Base-by-base conservation (phyloP, 768 basidiomycete genomes). In the Mycena crocata region DNA sequence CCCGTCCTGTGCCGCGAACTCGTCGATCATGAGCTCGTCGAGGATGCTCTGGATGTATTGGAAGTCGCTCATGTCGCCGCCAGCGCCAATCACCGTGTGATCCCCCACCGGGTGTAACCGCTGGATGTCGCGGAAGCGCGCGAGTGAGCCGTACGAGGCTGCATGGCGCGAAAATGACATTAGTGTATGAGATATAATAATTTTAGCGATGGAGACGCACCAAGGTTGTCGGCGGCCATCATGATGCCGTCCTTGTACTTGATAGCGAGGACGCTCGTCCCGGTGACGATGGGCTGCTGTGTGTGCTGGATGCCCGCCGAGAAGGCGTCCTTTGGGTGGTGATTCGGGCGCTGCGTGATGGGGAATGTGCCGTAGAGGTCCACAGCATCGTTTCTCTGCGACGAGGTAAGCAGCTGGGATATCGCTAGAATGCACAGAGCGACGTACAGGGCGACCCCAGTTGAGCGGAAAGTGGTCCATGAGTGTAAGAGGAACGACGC, bases 21-120 rank as follows among this genome's bases (percentile, higher is more conserved):
- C 96, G 37, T 92, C 88, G 68, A 90, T 83, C 45, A 91, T 86
- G 49, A 96, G 82, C 26, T 89, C 86, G 67, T 98, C 93, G 50
- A 99, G 88, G 49, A 91, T 73, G 51, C 82, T 84, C 75, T 98
- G 93, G 70, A 99, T 85, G 79, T 93, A 91, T 78, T 99, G 98
- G 81, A 95, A 99, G 82, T 99, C 98, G 73, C 93, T 93, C 91
- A 99, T 94, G 83, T 99, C 98, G 30, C 98, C 98, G 19, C 94
- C 90, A 3, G 93, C 97, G 24, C 94, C 98, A 72, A 99, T 84
- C 66, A 96, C 85, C 46, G 96, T 97, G 80, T 90, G 88, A 39
- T 86, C 81, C 10, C 96, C 96, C 35, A 98, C 90, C 5, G 92
- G 78, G 74, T 94, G 90, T 30, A 99, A 87, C 78, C 98, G 93